A percentile compares a stretch with the other conserved stretches of the same genome.
phyloP scores from a whole-genome alignment of 352 stramenopile species.

The Phytophthora colocasiae region DNA sequence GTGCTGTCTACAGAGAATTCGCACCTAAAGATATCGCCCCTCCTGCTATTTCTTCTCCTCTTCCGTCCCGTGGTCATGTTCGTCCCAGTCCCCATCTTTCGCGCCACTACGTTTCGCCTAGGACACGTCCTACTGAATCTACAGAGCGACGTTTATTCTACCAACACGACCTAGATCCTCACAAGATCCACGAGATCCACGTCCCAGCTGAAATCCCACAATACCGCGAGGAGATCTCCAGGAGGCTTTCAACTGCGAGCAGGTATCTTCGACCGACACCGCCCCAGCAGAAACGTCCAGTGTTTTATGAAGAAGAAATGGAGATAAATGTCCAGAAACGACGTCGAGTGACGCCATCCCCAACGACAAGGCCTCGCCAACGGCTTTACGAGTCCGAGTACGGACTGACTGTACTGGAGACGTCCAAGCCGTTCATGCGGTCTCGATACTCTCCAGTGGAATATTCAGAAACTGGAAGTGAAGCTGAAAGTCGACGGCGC shows the following conservation, averaged over 20 bases:
- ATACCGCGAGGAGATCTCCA: constrained; percentile 4
- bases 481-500: constrained; percentile 5
- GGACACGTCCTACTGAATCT: too few relatives aligned
- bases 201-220: constrained; percentile 14
- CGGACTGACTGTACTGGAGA: constrained; percentile 21
- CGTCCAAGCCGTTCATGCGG: constrained; percentile 13
- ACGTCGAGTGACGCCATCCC: constrained; percentile 16
- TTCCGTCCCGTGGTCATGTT: constrained; percentile 1
- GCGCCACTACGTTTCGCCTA: too few relatives aligned
- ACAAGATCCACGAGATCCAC: constrained; percentile 28
- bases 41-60: background rate
- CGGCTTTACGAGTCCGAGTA: constrained; percentile 26
- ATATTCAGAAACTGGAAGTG: too few relatives aligned
- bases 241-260: constrained; percentile 11
- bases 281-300: background rate
- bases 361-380: background rate
- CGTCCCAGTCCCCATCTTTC: constrained; percentile 1
- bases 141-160: constrained; percentile 20
- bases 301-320: constrained; percentile 13
- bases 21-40: background rate
- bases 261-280: constrained; percentile 10
- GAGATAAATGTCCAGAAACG: constrained; percentile 14
- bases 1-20: constrained; percentile 15
- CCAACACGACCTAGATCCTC: constrained; percentile 14
- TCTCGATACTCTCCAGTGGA: background rate